These are phyloP conservation scores for Apocynum venetum DNA, from an alignment of 257 asterid species.

Conservation along the genomic window DNA sequence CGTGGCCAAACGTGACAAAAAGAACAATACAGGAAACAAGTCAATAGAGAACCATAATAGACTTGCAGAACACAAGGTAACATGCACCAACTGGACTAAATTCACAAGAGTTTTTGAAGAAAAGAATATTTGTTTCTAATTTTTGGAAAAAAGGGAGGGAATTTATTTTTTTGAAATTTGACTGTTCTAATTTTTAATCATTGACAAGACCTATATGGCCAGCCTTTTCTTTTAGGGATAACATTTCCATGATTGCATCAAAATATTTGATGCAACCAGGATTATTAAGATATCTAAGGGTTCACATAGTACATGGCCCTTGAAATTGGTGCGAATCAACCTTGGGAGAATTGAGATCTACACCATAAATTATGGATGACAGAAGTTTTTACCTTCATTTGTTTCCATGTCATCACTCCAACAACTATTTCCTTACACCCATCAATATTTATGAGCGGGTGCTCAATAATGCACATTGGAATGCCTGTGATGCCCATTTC, in stretches of 20 bases:
- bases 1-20: neutral
- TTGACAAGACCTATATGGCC: too few species aligned
- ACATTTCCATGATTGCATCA: neutral
- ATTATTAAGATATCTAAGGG: too few species aligned
- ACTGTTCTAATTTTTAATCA: too few species aligned
- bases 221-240: too few species aligned
- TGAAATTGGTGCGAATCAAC: neutral
- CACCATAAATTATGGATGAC: too few species aligned
- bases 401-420: neutral
- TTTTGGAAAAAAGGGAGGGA: neutral
- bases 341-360: too few species aligned
- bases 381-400: too few species aligned
- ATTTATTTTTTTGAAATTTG: too few species aligned
- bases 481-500: neutral
- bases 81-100: neutral
- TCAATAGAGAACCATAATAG: neutral
- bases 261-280: neutral
- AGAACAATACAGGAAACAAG: neutral
- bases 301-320: neutral
- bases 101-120: neutral
- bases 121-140: neutral
- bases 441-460: neutral
- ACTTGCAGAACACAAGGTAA: neutral
- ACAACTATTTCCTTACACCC: neutral
- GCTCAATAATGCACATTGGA: neutral